phyloP scores from a whole-genome alignment of 2,329 filamentous ascomycete species.

The Fusarium pilosicola region DNA sequence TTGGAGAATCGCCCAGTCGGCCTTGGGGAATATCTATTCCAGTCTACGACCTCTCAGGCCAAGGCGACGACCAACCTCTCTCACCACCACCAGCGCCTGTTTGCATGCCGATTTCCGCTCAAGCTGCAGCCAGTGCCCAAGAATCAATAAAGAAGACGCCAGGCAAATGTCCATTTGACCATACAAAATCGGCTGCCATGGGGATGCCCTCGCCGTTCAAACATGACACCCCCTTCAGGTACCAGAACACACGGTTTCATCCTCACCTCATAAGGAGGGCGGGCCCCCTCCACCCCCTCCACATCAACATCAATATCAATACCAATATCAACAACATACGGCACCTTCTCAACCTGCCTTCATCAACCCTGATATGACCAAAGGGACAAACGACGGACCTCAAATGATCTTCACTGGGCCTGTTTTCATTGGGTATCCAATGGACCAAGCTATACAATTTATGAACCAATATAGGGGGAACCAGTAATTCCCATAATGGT shows the following conservation, averaged over 20 bases:
- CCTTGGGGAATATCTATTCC: slow-evolving; percentile 94
- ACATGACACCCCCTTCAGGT: slow-evolving; percentile 17
- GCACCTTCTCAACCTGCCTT: slow-evolving; percentile 59
- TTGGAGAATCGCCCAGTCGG: slow-evolving; percentile 91
- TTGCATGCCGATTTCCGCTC: slow-evolving; percentile 56
- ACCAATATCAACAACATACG: slow-evolving; percentile 22
- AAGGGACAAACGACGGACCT: slow-evolving; percentile 53
- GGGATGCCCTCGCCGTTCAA: slow-evolving; percentile 34
- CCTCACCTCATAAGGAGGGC: slow-evolving; percentile 37
- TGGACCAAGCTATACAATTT: slow-evolving; percentile 82
- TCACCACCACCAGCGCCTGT: slow-evolving; percentile 69
- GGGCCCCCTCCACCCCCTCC: slow-evolving; percentile 23
- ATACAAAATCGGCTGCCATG: slow-evolving; percentile 56
- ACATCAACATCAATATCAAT: slow-evolving; percentile 8
- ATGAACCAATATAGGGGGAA: slow-evolving; percentile 67
- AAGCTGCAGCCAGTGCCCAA: slow-evolving; percentile 37
- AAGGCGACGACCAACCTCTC: slow-evolving; percentile 55
- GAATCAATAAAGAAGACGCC: slow-evolving; percentile 45
- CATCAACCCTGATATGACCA: slow-evolving; percentile 56
- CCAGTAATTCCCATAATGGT: slow-evolving; percentile 34
- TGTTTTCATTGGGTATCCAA: slow-evolving; percentile 90
- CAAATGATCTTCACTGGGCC: slow-evolving; percentile 92
- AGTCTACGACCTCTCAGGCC: slow-evolving; percentile 56
- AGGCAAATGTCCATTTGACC: slow-evolving; percentile 69
- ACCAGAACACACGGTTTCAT: slow-evolving; percentile 22